phyloP scores from a whole-genome alignment of 2,329 filamentous ascomycete species.

The Graphiopsis chlorocephala region DNA sequence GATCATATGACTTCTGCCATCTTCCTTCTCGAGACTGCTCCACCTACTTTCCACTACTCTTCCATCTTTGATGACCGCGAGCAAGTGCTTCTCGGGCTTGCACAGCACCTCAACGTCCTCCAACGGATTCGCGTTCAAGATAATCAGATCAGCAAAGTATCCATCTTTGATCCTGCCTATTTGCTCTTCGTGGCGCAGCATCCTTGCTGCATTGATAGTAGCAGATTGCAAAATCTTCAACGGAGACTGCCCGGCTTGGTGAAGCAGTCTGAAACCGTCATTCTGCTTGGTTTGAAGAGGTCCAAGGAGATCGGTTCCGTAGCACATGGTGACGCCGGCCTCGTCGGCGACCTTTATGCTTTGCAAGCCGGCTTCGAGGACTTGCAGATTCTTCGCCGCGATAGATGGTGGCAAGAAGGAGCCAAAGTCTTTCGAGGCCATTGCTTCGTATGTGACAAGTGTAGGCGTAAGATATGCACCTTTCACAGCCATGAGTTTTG shows the following conservation, averaged over 20 bases:
- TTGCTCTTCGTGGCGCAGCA: conserved; percentile 46
- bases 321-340: conserved; percentile 56
- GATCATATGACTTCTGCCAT: not conserved
- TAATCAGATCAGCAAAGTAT: conserved; percentile 53
- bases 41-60: conserved; percentile 41
- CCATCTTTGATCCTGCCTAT: conserved; percentile 53
- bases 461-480: conserved; percentile 54
- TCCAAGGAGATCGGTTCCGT: conserved; percentile 55
- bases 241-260: conserved; percentile 42
- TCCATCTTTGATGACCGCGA: conserved; percentile 57
- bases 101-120: conserved; percentile 55
- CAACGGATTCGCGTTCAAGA: conserved; percentile 54
- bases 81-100: conserved; percentile 45
- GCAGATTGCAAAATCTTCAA: conserved; percentile 50
- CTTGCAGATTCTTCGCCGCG: conserved; percentile 51
- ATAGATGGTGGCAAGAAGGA: conserved; percentile 46
- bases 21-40: conserved; percentile 29
- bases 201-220: conserved; percentile 52
- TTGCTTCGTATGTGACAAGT: conserved; percentile 51
- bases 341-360: conserved; percentile 50
- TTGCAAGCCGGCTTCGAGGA: conserved; percentile 47
- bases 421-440: conserved; percentile 45
- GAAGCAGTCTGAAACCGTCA: conserved; percentile 49
- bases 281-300: conserved; percentile 50
- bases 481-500: conserved; percentile 50